Evolutionary conservation across 371 early-diverging fungal genomes (phyloP).

Genomic region (Mucor lusitanicus): DNA sequence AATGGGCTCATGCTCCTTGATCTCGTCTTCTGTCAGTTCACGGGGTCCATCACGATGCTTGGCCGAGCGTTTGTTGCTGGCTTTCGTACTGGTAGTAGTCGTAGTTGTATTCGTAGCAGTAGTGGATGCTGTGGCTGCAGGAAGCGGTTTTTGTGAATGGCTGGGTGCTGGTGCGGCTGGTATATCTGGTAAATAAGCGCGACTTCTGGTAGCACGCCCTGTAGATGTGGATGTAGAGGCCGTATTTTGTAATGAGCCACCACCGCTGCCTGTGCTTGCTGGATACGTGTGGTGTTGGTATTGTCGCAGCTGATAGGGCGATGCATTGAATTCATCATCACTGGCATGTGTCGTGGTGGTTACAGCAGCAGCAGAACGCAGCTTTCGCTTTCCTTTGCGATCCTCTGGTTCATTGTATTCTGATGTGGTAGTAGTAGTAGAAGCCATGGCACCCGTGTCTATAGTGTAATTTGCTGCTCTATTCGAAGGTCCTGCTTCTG

Average conservation of each 20-base stretch:
- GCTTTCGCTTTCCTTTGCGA: slow-evolving; percentile 41
- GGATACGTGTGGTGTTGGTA: not conserved
- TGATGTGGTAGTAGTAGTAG: not conserved
- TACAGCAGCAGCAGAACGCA: slow-evolving; percentile 19
- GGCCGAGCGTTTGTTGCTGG: slow-evolving; percentile 19
- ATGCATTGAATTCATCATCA: slow-evolving; percentile 16
- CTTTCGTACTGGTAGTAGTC: too few species aligned
- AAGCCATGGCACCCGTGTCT: not conserved
- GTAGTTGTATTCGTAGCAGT: too few species aligned
- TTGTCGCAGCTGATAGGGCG: not conserved
- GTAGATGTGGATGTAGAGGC: not conserved
- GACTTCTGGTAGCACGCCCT: slow-evolving; percentile 18
- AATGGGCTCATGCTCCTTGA: slow-evolving; percentile 43
- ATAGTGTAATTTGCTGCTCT: slow-evolving; percentile 23
- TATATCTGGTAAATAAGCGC: not conserved
- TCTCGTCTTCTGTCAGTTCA: slow-evolving; percentile 34
- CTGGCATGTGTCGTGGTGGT: slow-evolving; percentile 18
- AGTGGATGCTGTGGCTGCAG: not conserved
- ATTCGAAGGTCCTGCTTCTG: slow-evolving; percentile 33
- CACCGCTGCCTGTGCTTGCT: not conserved
- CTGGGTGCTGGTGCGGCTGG: not conserved
- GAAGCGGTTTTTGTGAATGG: not conserved
- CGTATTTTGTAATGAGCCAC: not conserved
- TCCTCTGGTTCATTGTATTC: slow-evolving; percentile 16
- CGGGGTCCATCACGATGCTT: slow-evolving; percentile 25